Percentiles rank a stretch among this genome's conserved stretches.
phyloP scores from a whole-genome alignment of 306 rosid genomes.

The Crataegus laevigata region DNA sequence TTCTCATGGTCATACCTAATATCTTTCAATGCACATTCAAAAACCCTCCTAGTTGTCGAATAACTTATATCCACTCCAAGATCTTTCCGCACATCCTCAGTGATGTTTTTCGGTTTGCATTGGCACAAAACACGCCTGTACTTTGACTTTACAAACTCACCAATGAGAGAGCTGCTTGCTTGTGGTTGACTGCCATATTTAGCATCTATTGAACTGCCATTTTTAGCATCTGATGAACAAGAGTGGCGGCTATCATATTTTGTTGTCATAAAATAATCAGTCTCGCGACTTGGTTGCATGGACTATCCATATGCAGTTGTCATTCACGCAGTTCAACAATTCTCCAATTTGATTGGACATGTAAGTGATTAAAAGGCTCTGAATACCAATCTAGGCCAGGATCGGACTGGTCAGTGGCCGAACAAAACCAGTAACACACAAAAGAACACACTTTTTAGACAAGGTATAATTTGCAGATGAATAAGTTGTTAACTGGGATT shows the following conservation, averaged over 20 bases:
- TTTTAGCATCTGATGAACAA: background rate
- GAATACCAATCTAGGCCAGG: background rate
- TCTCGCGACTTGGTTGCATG: background rate
- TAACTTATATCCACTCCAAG: slow-evolving; percentile 13
- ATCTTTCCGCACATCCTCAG: slow-evolving; percentile 12
- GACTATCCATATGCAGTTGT: slow-evolving; percentile 8
- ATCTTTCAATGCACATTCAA: background rate
- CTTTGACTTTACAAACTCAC: slow-evolving; percentile 7
- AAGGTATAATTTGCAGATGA: background rate
- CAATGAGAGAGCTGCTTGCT: slow-evolving; percentile 23
- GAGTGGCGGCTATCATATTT: background rate
- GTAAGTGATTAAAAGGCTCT: background rate
- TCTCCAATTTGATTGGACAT: background rate
- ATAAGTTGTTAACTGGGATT: background rate
- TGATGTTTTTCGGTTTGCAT: slow-evolving; percentile 12
- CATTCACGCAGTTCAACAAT: slow-evolving; percentile 1
- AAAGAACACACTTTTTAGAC: background rate
- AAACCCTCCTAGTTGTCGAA: slow-evolving; percentile 14
- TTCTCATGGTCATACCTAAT: background rate
- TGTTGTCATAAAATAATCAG: background rate
- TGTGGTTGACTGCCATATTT: slow-evolving; percentile 2
- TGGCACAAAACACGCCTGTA: background rate
- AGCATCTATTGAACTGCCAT: background rate
- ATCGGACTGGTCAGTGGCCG: background rate
- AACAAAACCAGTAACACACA: background rate